Percentiles rank a stretch among this genome's conserved stretches.
These are phyloP conservation scores for Strobilomyces echinocephalus DNA, from an alignment of 768 basidiomycete species.

Conservation along the genomic window DNA sequence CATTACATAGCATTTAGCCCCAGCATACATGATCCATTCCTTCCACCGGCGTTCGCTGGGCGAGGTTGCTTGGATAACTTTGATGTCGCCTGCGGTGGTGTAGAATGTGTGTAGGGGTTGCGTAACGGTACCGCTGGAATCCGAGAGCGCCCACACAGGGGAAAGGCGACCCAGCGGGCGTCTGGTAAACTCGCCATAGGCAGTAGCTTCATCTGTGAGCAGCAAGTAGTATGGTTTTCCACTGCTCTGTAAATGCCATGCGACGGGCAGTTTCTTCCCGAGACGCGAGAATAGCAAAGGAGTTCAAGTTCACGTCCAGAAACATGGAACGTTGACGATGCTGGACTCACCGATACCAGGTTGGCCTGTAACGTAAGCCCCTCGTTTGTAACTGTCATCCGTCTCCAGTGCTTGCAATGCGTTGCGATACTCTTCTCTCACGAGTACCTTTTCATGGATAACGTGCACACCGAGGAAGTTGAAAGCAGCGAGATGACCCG, in stretches of 20 bases:
- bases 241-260: too few species aligned
- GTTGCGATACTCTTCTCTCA: background rate
- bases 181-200: too few species aligned
- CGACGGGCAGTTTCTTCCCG: too few species aligned
- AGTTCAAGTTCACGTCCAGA: background rate
- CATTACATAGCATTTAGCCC: too few species aligned
- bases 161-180: too few species aligned
- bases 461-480: too few species aligned
- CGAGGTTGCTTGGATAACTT: background rate
- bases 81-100: background rate
- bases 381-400: background rate
- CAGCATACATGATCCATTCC: constrained; percentile 1
- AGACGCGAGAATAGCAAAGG: too few species aligned
- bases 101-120: background rate
- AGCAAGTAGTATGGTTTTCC: too few species aligned
- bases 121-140: background rate
- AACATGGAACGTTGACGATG: too few species aligned
- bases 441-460: constrained; percentile 20
- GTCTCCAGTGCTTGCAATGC: background rate
- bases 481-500: too few species aligned
- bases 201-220: too few species aligned
- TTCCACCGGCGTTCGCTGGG: background rate
- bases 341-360: background rate
- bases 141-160: too few species aligned
- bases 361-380: background rate